Base-by-base conservation (phyloP, 768 basidiomycete genomes). In the Tremella fuciformis region DNA sequence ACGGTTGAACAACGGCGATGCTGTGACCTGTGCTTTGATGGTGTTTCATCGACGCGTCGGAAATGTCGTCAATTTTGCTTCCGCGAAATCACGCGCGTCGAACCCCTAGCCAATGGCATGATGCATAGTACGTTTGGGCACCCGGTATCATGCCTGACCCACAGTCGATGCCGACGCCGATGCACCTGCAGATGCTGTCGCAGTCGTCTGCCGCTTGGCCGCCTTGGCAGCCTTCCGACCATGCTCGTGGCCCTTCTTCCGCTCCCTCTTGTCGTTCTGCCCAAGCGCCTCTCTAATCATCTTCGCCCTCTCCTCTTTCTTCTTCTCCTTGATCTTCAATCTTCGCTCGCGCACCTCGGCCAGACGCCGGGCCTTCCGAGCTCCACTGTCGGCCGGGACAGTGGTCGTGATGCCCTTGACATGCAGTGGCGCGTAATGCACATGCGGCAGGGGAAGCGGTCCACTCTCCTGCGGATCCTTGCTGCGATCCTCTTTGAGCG, bases 401-500 rank as follows among this genome's bases (percentile, higher is more conserved):
- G 67, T 65, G 13, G 69, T 71, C 11, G 56, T 63, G 24, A 74
- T 67, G 3, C 69, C 72, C 51, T 74, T 74, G 62, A 74, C 63
- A 37, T 66, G 60, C 11, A 74, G 22, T 19, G 67, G 63, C 24
- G 69, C 67, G 49, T 73, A 73, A 26, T 70, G 68, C 1, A 70
- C 55, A 16, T 59, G 53, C 11, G 71, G 60, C 7, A 58, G 21
- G 8, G 53, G 41, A 11, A 41, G 55, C 13, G 24, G 29, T n/a
- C 26, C 16, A 15, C 15, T 46, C 16, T 4, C 7, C 42, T 46
- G 42, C 22, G 6, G n/a, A n/a, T 15, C 15, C 42, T n/a, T 4
- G 29, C 29, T 53, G 9, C 16, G 3, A 39, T 34, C 51, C 7
- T 46, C n/a, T 15, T 4, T 15, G 38, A 19, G 25, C 38, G 13